Percentiles rank a stretch among this genome's conserved stretches.
phyloP scores from a whole-genome alignment of 805 yeast genomes.

The Spathaspora arborariae region DNA sequence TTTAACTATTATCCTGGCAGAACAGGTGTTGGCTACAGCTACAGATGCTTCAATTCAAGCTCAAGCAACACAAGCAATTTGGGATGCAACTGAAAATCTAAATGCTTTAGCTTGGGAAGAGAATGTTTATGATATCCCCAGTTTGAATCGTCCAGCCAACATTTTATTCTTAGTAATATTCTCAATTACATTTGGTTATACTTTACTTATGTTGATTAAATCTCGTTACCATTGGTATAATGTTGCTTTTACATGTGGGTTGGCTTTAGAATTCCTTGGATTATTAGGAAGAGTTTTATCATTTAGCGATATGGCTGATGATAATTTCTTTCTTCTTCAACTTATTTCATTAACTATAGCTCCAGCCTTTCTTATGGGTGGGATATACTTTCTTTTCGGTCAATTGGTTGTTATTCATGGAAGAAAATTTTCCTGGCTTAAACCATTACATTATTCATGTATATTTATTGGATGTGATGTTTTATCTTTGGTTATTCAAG shows the following conservation, averaged over 20 bases:
- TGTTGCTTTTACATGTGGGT: constrained; percentile 30
- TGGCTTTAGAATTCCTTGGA: constrained; percentile 28
- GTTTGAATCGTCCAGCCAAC: constrained; percentile 26
- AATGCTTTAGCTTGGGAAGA: constrained; percentile 21
- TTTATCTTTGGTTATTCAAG: constrained; percentile 31
- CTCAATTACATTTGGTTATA: constrained; percentile 17
- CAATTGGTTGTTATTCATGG: constrained; percentile 34
- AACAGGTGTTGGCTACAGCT: constrained; percentile 32
- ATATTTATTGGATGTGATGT: constrained; percentile 34
- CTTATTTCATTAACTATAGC: constrained; percentile 30
- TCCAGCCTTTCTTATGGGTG: constrained; percentile 41
- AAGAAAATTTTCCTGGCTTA: constrained; percentile 27
- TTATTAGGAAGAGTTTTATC: constrained; percentile 33
- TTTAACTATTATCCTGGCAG: constrained; percentile 26
- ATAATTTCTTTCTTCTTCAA: constrained; percentile 24
- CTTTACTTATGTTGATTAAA: constrained; percentile 18
- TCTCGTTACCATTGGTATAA: constrained; percentile 36
- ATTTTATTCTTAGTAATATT: constrained; percentile 25
- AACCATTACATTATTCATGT: constrained; percentile 40
- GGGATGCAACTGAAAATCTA: constrained; percentile 26
- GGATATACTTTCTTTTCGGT: constrained; percentile 34
- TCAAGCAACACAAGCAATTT: constrained; percentile 28
- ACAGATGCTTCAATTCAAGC: constrained; percentile 22
- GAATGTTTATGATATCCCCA: constrained; percentile 27
- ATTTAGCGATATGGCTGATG: constrained; percentile 18